Percentiles rank a stretch among this genome's conserved stretches.
phyloP scores from a whole-genome alignment of 441 rosid species.

The Populus hybrid region DNA sequence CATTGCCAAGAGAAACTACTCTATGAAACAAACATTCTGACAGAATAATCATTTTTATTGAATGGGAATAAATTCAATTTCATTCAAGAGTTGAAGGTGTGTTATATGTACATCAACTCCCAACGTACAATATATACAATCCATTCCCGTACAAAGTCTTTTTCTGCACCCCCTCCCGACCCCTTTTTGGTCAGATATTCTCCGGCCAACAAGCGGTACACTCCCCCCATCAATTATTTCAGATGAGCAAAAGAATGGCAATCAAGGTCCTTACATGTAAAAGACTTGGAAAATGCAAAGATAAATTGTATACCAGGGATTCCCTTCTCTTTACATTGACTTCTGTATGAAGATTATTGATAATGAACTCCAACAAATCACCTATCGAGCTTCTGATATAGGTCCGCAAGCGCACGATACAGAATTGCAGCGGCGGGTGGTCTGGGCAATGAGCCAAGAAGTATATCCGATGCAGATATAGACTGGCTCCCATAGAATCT shows the following conservation, averaged over 20 bases:
- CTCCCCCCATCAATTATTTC: background rate
- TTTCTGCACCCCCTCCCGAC: background rate
- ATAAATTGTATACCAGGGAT: background rate
- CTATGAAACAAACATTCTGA: background rate
- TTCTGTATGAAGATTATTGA: background rate
- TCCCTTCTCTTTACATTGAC: background rate
- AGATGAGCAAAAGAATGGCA: conserved; percentile 5
- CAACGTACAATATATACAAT: conserved; percentile 1
- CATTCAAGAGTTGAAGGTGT: background rate
- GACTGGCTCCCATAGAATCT: conserved; percentile 86
- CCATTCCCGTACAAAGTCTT: background rate
- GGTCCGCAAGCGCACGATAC: conserved; percentile 63
- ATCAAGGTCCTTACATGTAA: background rate
- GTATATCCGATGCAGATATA: conserved; percentile 68
- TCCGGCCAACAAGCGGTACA: background rate
- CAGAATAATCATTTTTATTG: background rate
- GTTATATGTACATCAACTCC: background rate
- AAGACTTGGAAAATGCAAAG: background rate
- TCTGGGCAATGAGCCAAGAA: conserved; percentile 74
- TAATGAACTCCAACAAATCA: conserved; percentile 19
- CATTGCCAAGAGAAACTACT: background rate
- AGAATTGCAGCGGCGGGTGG: conserved; percentile 90
- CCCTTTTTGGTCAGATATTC: background rate
- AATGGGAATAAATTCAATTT: background rate
- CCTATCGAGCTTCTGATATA: conserved; percentile 48